Evolutionary conservation across 495 filamentous ascomycete genomes (phyloP).

Genomic region (Aspergillus indologenus): DNA sequence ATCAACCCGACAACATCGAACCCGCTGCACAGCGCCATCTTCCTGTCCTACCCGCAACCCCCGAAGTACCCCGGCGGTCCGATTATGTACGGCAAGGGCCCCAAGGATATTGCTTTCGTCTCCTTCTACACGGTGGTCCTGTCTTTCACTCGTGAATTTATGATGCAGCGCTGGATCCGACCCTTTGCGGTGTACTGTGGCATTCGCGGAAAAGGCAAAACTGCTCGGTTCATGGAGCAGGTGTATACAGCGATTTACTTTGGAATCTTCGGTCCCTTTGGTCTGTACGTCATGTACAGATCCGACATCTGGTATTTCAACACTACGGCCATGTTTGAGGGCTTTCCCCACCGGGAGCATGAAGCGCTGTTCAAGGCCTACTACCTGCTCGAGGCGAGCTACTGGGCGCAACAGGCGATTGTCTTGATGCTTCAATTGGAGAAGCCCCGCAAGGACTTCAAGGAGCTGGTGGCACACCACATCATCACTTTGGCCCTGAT

Average conservation of each 20-base stretch:
- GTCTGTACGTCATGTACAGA: slow-evolving; percentile 87
- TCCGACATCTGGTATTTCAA: slow-evolving; percentile 99
- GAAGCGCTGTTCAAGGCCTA: slow-evolving; percentile 92
- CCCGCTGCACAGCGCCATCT: slow-evolving; percentile 81
- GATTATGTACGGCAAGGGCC: slow-evolving; percentile 86
- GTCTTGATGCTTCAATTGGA: slow-evolving; percentile 86
- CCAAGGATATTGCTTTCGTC: slow-evolving; percentile 80
- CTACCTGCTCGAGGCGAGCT: slow-evolving; percentile 91
- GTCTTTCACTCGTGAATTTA: slow-evolving; percentile 90
- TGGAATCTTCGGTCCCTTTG: slow-evolving; percentile 75
- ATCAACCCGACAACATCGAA: slow-evolving; percentile 79
- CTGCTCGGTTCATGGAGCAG: slow-evolving; percentile 95
- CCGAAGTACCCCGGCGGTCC: slow-evolving; percentile 49
- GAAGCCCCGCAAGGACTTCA: slow-evolving; percentile 94
- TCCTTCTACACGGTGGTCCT: slow-evolving; percentile 86
- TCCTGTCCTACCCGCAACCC: slow-evolving; percentile 84
- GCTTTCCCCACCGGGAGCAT: slow-evolving; percentile 83
- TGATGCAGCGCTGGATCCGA: slow-evolving; percentile 90
- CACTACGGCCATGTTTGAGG: slow-evolving; percentile 85
- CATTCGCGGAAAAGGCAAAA: slow-evolving; percentile 72
- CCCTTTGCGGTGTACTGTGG: slow-evolving; percentile 70
- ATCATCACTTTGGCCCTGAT: slow-evolving; percentile 91
- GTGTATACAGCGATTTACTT: slow-evolving; percentile 98
- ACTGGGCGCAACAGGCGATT: slow-evolving; percentile 95
- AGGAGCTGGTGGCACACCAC: slow-evolving; percentile 91